Base-by-base conservation (phyloP, 192 early-diverging fungal species). In the Funneliformis mosseae region DNA sequence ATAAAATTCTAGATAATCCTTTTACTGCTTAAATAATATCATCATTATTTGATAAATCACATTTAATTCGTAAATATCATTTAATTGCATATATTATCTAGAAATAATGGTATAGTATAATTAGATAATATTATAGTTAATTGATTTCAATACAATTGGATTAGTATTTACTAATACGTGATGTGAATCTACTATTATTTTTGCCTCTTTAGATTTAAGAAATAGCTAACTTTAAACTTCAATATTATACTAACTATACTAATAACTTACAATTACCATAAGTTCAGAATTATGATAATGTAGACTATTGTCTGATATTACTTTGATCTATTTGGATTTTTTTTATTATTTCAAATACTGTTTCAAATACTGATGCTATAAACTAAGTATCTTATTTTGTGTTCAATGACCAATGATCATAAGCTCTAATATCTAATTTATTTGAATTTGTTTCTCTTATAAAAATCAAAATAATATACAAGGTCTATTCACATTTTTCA, bases 311-410 rank as follows among this genome's bases (percentile, higher is more conserved):
- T 64, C 28, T 64, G 28, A 64, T 27, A 64, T 64, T 64, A 64
- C 63, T 64, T 33, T 64, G n/a, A 64, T 64, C 63, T 21, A 64
- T 64, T 64, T 64, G n/a, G 63, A n/a, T 21, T 27, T 64, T 33
- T 64, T 21, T 64, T 27, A 64, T 64, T 27, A 7, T 64, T 27
- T 64, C 28, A 64, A 64, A 64, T 33, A 64, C 63, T 27, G n/a
- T 3, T 64, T 64, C 63, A 64, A 64, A 64, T 27, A 8, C n/a
- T 3, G 11, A 64, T 64, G 11, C 28, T 64, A n/a, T 64, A 2
- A 64, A 64, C 63, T 0, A 64, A 64, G 11, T n/a, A 64, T 64
- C 63, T 21, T 64, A n/a, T 25, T 64, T 64, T 5, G n/a, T 64
- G 23, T 64, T 3, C n/a, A 33, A 27, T n/a, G 63, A 64, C 28